Evolutionary conservation across 2,329 filamentous ascomycete species (phyloP), one percentile per base, ranked within the genome.

Genomic region (Sporothrix variecibatus): DNA sequence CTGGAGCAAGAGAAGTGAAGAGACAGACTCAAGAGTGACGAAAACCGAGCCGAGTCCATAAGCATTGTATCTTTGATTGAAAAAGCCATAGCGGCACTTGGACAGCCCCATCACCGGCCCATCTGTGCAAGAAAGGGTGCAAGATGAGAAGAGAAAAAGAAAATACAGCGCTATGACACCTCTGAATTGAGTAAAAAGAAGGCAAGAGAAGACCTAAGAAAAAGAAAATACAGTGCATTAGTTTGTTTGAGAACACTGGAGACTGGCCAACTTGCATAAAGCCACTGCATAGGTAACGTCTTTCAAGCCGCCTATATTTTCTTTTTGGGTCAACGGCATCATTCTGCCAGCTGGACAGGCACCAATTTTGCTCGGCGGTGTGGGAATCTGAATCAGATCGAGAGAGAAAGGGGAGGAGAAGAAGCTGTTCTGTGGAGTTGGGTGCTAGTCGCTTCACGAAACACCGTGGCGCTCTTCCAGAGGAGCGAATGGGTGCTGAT

Each of bases 211-310:
- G 34, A 20, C 28, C 58, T 26, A 12, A 28, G 17, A 62, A 49
- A 68, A 68, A 68, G 43, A 34, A 51, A 49, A 34, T 28, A 68
- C 8, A n/a, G n/a, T 56, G 67, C 67, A 70, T 53, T 70, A 70
- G 67, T 49, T 51, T 56, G 67, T 56, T 70, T 53, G 49, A 70
- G 23, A 49, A 15, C 46, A 56, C 43, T 49, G 43, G 43, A 49
- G 43, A 49, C 31, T 23, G 9, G 31, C 9, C 1, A 67, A 43
- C 62, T 28, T 67, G 62, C 38, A 8, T 34, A 34, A 34, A 34
- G 51, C 51, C 23, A 28, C 51, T 28, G n/a, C 23, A 56, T 26
- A 23, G 51, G 43, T 20, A 46, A 46, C 43, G 43, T 46, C 43
- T 46, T 46, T 20, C 15, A 20, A 43, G 43, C 43, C 15, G 43